These are phyloP conservation scores for Alternaria sp. DNA, from an alignment of 2,329 filamentous ascomycete species.

Conservation along the genomic window DNA sequence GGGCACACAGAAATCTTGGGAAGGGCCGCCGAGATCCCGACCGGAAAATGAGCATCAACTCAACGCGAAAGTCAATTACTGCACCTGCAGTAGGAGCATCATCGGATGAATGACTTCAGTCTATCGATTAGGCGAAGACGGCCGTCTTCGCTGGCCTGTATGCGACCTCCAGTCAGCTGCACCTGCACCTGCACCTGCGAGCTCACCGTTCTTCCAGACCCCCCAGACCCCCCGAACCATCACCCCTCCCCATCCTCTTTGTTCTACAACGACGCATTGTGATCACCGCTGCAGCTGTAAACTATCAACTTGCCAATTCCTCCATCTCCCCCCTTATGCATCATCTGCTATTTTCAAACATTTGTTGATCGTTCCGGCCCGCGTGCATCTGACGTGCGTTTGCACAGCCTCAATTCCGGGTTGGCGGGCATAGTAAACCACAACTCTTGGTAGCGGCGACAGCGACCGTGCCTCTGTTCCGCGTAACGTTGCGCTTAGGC, in stretches of 20 bases:
- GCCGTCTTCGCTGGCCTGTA: neutral
- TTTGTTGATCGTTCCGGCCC: slow-evolving; percentile 5
- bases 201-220: neutral
- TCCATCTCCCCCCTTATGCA: neutral
- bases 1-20: neutral
- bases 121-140: neutral
- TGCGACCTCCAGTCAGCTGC: neutral
- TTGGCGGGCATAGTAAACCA: neutral
- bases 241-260: neutral
- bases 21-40: neutral
- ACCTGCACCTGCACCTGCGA: neutral
- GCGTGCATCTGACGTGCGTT: slow-evolving; percentile 7
- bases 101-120: neutral
- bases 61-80: neutral
- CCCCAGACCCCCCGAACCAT: neutral
- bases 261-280: neutral
- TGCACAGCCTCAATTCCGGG: slow-evolving; percentile 9
- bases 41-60: neutral
- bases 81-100: neutral
- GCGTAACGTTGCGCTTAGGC: neutral
- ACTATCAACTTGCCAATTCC: neutral
- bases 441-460: neutral
- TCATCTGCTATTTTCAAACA: slow-evolving; percentile 6
- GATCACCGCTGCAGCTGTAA: neutral
- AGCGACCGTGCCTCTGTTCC: neutral